Percentiles rank a stretch among this genome's conserved stretches.
phyloP scores from a whole-genome alignment of 805 yeast genomes.

The Kregervanrija fluxuum region DNA sequence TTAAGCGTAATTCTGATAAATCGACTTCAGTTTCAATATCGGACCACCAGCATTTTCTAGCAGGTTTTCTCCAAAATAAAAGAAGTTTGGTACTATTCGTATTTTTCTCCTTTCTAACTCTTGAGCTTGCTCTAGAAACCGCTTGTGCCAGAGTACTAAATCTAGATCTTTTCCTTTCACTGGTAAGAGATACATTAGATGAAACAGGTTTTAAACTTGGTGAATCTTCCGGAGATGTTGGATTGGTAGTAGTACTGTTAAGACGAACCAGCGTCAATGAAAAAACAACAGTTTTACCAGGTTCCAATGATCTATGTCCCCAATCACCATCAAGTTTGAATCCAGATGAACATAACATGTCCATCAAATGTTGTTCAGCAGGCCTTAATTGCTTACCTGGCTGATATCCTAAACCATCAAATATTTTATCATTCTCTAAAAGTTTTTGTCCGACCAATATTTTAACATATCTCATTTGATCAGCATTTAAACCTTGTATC shows the following conservation, averaged over 20 bases:
- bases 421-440: conserved; percentile 50
- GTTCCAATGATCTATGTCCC: conserved; percentile 89
- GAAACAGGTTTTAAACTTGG: conserved; percentile 29
- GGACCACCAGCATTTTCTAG: conserved; percentile 98
- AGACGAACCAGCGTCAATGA: conserved; percentile 70
- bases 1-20: conserved; percentile 20
- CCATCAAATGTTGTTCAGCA: conserved; percentile 91
- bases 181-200: conserved; percentile 11
- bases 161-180: conserved; percentile 38
- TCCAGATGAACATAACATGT: conserved; percentile 91
- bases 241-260: conserved; percentile 20
- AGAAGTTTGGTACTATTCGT: conserved; percentile 53
- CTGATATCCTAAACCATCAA: conserved; percentile 70
- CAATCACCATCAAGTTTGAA: conserved; percentile 59
- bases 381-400: conserved; percentile 57
- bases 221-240: conserved; percentile 16
- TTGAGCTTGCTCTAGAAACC: conserved; percentile 34
- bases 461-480: conserved; percentile 63
- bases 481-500: conserved; percentile 42
- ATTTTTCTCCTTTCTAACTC: conserved; percentile 26
- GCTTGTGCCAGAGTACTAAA: conserved; percentile 59
- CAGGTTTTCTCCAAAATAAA: conserved; percentile 95
- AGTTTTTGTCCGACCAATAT: conserved; percentile 64
- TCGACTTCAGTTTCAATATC: conserved; percentile 46
- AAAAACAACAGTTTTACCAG: conserved; percentile 77